Evolutionary conservation across 164 flowering plant genomes (phyloP).

Genomic region (Dillenia suffruticosa): DNA sequence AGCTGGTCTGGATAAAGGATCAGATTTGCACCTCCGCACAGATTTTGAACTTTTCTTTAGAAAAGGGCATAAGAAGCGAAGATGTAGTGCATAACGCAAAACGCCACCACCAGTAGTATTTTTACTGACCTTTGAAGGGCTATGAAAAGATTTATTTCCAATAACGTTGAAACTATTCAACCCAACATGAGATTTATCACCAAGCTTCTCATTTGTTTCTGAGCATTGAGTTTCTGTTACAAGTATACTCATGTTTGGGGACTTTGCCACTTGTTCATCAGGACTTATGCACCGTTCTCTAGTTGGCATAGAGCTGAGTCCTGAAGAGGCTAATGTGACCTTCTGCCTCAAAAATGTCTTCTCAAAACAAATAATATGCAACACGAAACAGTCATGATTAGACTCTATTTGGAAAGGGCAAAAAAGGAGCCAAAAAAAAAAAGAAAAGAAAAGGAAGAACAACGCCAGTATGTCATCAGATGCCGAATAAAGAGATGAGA

Average conservation of each 20-base stretch:
- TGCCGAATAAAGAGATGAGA: too few species aligned
- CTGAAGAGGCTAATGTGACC: constrained; percentile 56
- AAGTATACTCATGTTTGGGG: neutral
- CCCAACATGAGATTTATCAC: neutral
- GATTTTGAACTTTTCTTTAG: constrained; percentile 50
- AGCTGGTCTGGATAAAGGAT: constrained; percentile 41
- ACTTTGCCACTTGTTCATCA: constrained; percentile 17
- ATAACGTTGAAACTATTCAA: constrained; percentile 8
- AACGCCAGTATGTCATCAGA: too few species aligned
- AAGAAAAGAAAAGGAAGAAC: neutral
- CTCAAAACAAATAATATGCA: neutral
- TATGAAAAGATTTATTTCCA: constrained; percentile 32
- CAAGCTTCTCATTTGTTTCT: constrained; percentile 1
- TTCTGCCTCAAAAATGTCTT: constrained; percentile 93
- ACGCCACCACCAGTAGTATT: constrained; percentile 49
- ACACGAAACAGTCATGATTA: too few species aligned
- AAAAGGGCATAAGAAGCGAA: constrained; percentile 71
- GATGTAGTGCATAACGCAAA: constrained; percentile 92
- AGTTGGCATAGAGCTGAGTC: constrained; percentile 8
- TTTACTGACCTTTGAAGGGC: constrained; percentile 47
- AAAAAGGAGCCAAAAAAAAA: neutral
- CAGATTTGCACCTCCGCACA: constrained; percentile 61
- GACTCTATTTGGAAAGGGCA: constrained; percentile 2
- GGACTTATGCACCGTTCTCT: constrained; percentile 20
- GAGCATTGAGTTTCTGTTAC: neutral